phyloP scores from a whole-genome alignment of 2,329 filamentous ascomycete genomes.

The Fusarium temperatum region DNA sequence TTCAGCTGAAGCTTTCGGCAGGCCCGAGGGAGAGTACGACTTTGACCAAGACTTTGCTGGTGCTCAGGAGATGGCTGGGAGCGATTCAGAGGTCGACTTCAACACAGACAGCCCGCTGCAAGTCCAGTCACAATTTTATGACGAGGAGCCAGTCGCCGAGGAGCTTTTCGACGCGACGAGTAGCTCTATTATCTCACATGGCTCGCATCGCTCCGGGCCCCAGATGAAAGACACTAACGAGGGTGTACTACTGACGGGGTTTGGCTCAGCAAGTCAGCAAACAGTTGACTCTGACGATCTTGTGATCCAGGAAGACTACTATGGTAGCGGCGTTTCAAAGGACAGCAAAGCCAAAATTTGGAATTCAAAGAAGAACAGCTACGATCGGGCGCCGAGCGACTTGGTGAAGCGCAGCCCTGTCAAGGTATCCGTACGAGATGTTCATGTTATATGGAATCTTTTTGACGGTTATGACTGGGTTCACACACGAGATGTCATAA shows the following conservation, averaged over 20 bases:
- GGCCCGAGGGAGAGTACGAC: constrained; percentile 67
- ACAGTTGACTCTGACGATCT: constrained; percentile 70
- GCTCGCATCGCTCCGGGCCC: constrained; percentile 19
- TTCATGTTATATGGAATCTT: constrained; percentile 96
- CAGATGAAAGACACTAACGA: constrained; percentile 50
- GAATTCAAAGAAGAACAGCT: constrained; percentile 80
- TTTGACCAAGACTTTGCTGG: constrained; percentile 70
- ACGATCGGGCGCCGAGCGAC: constrained; percentile 70
- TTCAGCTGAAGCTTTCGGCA: constrained; percentile 82
- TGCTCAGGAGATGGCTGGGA: constrained; percentile 58
- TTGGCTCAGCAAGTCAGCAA: constrained; percentile 41
- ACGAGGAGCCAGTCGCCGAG: constrained; percentile 54
- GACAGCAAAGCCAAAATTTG: constrained; percentile 78
- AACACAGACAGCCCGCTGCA: constrained; percentile 50
- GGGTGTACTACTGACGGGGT: constrained; percentile 48
- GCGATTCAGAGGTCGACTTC: constrained; percentile 45
- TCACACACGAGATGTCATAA: constrained; percentile 84
- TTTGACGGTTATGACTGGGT: constrained; percentile 99
- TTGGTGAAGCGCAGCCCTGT: constrained; percentile 75
- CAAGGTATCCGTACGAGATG: constrained; percentile 80
- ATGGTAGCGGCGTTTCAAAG: constrained; percentile 68
- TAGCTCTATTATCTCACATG: constrained; percentile 43
- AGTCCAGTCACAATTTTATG: constrained; percentile 59
- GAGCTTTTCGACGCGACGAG: constrained; percentile 60
- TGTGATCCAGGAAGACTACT: constrained; percentile 81